Base-by-base conservation (phyloP, 495 filamentous ascomycete species). In the Sphaerosporella brunnea region DNA sequence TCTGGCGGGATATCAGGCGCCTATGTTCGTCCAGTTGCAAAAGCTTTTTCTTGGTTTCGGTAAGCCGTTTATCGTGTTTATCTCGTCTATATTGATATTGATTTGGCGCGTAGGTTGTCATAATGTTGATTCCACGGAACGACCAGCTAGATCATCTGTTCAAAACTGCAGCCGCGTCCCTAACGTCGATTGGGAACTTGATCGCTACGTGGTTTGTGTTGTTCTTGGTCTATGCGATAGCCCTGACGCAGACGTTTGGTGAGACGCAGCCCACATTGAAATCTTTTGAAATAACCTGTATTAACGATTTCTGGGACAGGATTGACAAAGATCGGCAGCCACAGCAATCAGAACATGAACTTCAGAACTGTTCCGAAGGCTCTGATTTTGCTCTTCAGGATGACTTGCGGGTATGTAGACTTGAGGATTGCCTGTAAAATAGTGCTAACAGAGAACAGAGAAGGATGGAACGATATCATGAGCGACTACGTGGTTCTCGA, bases 111-210 rank as follows among this genome's bases (percentile, higher is more conserved):
- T 79, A 84, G 18, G 78, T 96, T 49, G 78, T 90, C 1, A 72
- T 96, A 18, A 69, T 99, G 49, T 75, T 99, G 37, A 99, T 99
- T 48, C 90, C 90, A 8, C 75, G 90, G 4, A 99, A 96, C 63
- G 90, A 99, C 53, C 86, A 93, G 39, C 77, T 99, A 9, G 90
- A 99, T 59, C 90, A 99, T 62, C 77, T 99, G 4, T 99, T 96
- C 75, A 99, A 99, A 65, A 99, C 90, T 13, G 92, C 92, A 2
- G 92, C 90, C 47, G 90, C 90, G 35, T 86, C 79, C 75, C 66
- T 99, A 26, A 79, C 81, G 1, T 78, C 81, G 11, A 96, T 99
- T 58, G 75, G 79, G 46, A 99, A 94, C 60, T 70, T 99, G 20
- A 69, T 99, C 16, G 90, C 88, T 1, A 96, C 92, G 0, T 99